Evolutionary conservation across 306 rosid genomes (phyloP), one percentile per base, ranked within the genome.

Genomic region (Lablab purpureus): DNA sequence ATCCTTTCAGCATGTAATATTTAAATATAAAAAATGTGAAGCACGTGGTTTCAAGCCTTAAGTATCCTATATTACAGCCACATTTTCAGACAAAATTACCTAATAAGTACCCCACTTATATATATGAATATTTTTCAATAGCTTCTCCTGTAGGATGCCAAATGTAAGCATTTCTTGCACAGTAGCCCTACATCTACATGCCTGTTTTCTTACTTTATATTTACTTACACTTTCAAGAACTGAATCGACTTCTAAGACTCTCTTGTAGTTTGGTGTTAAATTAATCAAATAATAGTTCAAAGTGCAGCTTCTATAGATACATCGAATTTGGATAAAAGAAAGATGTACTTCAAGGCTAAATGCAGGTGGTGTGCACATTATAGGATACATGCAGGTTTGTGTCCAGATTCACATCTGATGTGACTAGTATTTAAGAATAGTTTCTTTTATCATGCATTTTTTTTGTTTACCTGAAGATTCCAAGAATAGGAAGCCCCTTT

Each of bases 401-500:
- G 70, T 52, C 41, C 17, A 63, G 51, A 50, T 75, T 67, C 51
- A 75, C 22, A 69, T 69, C 21, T 22, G 27, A 79, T 19, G 58
- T 68, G 55, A 68, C 41, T 19, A 3, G n/a, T 30, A 47, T 30
- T 59, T 41, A 54, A 40, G 27, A 50, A 49, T 15, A 64, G 36
- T 32, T 66, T 15, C 6, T 37, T 40, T 81, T 43, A 60, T 56
- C 37, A 21, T 18, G 23, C 43, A 58, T 37, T 45, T 25, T 37
- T 62, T 64, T 45, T 58, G 56, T 58, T 51, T 83, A 95, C 99
- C 97, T 88, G 85, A 95, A 87, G 72, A 88, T 73, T 60, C 98
- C 98, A 71, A 92, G 85, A 84, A 95, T 87, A 43, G 93, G 99
- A 76, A 95, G 92, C 51, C 96, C 91, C 84, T 73, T 95, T 88